Base-by-base conservation (phyloP, 495 filamentous ascomycete genomes). In the Haplographium delicatum region DNA sequence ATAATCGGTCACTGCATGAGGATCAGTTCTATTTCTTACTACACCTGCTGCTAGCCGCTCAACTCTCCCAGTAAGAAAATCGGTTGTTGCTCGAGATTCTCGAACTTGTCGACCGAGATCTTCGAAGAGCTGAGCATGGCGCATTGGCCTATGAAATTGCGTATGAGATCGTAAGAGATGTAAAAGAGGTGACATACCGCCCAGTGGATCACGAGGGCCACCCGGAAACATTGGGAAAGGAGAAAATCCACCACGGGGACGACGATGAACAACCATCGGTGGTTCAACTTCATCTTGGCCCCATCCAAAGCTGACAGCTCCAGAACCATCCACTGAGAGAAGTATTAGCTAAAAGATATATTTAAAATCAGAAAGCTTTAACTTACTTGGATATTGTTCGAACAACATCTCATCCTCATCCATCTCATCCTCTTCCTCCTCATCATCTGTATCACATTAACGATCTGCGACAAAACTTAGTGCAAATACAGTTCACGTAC, bases 351-450 rank as follows among this genome's bases (percentile, higher is more conserved):
- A n/a, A n/a, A n/a, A n/a, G n/a, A n/a, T n/a, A n/a, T n/a, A n/a
- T n/a, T n/a, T n/a, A 0, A 10, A 6, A 27, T 15, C 18, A 24
- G 13, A 20, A 50, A 49, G 28, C 48, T 58, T n/a, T 20, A 58
- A 79, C 82, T 68, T 68, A 87, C 84, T 82, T 55, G 80, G 81
- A 63, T 83, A 83, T 51, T 57, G 58, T 50, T 83, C 76, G 56
- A 81, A 84, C 55, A 81, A 70, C 46, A 73, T 70, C 45, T 83
- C 82, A 18, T 85, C 81, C 3, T 82, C 79, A 23, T 84, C 81
- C 44, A 76, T 69, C 39, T 91, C 88, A 25, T 88, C 85, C 43
- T 87, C 86, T 15, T 86, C 84, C 2, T 83, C 82, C 35, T 86
- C 83, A 7, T 85, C 83, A 15, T 71, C 63, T 56, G 24, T n/a